Conservation (phyloP, 2,329 filamentous ascomycete genomes). For the Elsinoe ampelina region DNA sequence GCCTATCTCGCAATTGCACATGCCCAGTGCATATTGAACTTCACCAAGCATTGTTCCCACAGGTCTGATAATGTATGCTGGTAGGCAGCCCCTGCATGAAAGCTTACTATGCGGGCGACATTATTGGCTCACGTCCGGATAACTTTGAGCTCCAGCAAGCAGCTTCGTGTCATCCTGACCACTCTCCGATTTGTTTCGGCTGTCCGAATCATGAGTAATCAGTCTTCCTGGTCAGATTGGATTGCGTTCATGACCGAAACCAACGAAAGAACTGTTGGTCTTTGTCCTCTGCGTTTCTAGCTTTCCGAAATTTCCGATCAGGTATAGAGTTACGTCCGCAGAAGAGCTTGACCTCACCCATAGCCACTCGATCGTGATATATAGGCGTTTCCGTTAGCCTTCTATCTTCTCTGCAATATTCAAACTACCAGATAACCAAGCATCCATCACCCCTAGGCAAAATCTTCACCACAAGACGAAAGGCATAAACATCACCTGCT, state of each 20-base stretch:
- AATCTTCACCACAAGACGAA: background rate
- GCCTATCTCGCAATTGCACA: background rate
- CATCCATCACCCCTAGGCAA: background rate
- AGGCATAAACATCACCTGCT: too few species aligned
- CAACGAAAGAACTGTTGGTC: background rate
- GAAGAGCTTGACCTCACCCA: background rate
- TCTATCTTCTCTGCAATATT: too few species aligned
- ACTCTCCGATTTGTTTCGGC: background rate
- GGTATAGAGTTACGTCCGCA: slow-evolving; percentile 12
- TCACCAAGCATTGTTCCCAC: too few species aligned
- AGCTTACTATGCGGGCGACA: background rate
- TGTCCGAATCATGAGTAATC: background rate
- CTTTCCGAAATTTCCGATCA: slow-evolving; percentile 4
- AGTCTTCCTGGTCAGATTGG: too few species aligned
- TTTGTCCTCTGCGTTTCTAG: background rate
- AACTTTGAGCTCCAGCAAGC: background rate
- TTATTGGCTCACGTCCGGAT: background rate
- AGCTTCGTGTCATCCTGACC: background rate
- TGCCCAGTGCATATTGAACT: too few species aligned
- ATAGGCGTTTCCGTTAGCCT: background rate
- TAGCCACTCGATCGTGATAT: background rate
- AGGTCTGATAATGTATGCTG: background rate
- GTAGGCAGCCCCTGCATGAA: background rate
- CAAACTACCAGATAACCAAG: too few species aligned
- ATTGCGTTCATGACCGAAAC: background rate